These are phyloP conservation scores for Fusarium scirpi DNA, from an alignment of 2,329 filamentous ascomycete genomes.

Conservation along the genomic window DNA sequence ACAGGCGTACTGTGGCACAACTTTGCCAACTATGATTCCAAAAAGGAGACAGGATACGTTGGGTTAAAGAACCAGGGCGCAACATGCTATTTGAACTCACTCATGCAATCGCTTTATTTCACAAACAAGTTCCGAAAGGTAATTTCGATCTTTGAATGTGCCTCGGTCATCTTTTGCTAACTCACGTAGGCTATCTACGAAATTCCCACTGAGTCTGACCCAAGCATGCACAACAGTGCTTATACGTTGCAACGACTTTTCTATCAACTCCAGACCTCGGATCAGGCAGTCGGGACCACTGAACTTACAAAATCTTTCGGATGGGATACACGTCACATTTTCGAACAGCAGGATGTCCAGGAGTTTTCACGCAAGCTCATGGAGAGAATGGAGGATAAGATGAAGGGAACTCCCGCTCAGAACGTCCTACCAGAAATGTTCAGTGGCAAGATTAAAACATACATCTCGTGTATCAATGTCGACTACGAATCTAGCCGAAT, in stretches of 20 bases:
- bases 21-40: constrained; percentile 97
- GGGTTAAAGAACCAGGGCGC: constrained; percentile 97
- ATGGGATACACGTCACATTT: constrained; percentile 97
- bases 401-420: constrained; percentile 95
- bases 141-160: constrained; percentile 30
- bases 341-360: constrained; percentile 98
- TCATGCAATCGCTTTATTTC: constrained; percentile 86
- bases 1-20: constrained; percentile 93
- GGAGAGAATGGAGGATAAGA: constrained; percentile 95
- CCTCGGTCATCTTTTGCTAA: constrained; percentile 21
- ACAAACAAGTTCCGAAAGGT: constrained; percentile 95
- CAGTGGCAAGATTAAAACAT: constrained; percentile 97
- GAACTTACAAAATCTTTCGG: constrained; percentile 97
- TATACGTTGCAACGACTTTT: constrained; percentile 95
- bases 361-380: constrained; percentile 96
- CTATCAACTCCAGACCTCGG: constrained; percentile 91
- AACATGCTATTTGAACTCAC: constrained; percentile 87
- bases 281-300: constrained; percentile 85
- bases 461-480: constrained; percentile 98
- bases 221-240: constrained; percentile 85
- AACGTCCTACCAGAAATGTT: constrained; percentile 92
- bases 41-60: constrained; percentile 97
- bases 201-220: constrained; percentile 90
- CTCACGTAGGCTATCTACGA: constrained; percentile 84
- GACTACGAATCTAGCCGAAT: constrained; percentile 95